Evolutionary conservation across 1,139 yeast species (phyloP).

Genomic region (Geotrichum cucujoidarum): DNA sequence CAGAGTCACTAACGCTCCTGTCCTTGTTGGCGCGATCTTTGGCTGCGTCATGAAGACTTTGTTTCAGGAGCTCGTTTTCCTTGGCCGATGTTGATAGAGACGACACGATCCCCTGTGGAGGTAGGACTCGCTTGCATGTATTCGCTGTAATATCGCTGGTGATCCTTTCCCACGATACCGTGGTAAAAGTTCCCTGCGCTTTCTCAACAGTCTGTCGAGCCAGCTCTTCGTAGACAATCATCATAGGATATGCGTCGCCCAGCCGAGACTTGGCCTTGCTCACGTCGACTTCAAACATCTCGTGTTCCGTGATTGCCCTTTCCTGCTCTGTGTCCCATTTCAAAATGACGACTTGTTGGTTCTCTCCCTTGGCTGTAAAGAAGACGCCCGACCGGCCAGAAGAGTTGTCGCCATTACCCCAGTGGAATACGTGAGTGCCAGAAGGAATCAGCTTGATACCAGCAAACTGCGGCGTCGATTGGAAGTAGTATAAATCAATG

Average conservation of each 20-base stretch:
- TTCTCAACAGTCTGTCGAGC: conserved; percentile 4
- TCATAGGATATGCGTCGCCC: conserved; percentile 32
- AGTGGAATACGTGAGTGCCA: conserved; percentile 42
- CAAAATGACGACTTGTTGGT: conserved; percentile 25
- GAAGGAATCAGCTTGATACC: conserved; percentile 39
- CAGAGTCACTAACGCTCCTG: conserved; percentile 15
- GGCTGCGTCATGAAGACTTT: conserved; percentile 32
- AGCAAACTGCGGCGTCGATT: conserved; percentile 33
- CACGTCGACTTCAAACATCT: conserved; percentile 34
- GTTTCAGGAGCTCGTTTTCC: conserved; percentile 37
- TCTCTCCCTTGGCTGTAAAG: conserved; percentile 27
- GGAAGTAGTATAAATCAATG: conserved; percentile 40
- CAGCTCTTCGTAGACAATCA: conserved; percentile 29
- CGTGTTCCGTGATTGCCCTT: conserved; percentile 28
- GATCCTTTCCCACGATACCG: conserved; percentile 29
- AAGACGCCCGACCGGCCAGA: conserved; percentile 34
- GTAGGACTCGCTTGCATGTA: conserved; percentile 28
- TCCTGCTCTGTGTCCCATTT: conserved; percentile 34
- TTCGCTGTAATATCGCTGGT: conserved; percentile 25
- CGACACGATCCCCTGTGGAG: conserved; percentile 28
- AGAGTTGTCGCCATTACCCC: conserved; percentile 31
- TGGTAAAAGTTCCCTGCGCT: not conserved
- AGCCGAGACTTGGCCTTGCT: conserved; percentile 29
- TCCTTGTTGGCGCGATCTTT: conserved; percentile 17
- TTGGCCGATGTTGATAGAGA: conserved; percentile 41